A percentile compares a stretch with the other conserved stretches of the same genome.
Evolutionary conservation across 2,329 filamentous ascomycete genomes (phyloP).

Genomic region (Chrysoporthe deuterocubensis): DNA sequence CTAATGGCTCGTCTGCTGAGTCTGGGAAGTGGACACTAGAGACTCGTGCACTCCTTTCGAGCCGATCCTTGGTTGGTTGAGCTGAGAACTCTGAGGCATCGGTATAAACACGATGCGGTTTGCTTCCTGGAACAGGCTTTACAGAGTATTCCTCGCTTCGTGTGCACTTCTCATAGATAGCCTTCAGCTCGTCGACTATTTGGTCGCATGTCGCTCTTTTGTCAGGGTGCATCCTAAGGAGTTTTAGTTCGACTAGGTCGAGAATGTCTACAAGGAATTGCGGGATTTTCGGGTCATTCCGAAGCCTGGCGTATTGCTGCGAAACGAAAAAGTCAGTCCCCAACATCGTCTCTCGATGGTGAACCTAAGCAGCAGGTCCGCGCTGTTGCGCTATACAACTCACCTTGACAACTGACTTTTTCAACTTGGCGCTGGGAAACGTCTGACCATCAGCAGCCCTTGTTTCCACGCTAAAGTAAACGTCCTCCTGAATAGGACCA

Average conservation of each 20-base stretch:
- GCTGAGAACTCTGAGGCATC: not conserved
- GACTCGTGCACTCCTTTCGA: not conserved
- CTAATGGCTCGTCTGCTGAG: not conserved
- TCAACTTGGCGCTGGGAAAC: not conserved
- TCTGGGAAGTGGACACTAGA: not conserved
- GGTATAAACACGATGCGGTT: not conserved
- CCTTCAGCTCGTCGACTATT: not conserved
- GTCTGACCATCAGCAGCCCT: not conserved
- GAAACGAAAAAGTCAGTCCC: not conserved
- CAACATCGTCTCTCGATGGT: not conserved
- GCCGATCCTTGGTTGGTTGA: not conserved
- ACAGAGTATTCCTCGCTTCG: slow-evolving; percentile 6
- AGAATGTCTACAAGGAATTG: slow-evolving; percentile 10
- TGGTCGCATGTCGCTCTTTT: slow-evolving; percentile 16
- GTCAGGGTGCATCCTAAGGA: slow-evolving; percentile 11
- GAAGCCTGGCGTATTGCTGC: slow-evolving; percentile 8
- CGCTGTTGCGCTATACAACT: not conserved
- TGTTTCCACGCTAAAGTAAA: slow-evolving; percentile 6
- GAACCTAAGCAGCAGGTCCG: not conserved
- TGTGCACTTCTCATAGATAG: not conserved
- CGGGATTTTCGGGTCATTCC: not conserved
- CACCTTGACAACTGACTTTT: slow-evolving; percentile 1
- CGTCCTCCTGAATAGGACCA: not conserved
- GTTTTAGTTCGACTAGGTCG: slow-evolving; percentile 11
- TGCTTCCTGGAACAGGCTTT: not conserved